Percentiles rank a stretch among this genome's conserved stretches.
Evolutionary conservation across 352 stramenopile species (phyloP).

Genomic region (Phytophthora citricola): DNA sequence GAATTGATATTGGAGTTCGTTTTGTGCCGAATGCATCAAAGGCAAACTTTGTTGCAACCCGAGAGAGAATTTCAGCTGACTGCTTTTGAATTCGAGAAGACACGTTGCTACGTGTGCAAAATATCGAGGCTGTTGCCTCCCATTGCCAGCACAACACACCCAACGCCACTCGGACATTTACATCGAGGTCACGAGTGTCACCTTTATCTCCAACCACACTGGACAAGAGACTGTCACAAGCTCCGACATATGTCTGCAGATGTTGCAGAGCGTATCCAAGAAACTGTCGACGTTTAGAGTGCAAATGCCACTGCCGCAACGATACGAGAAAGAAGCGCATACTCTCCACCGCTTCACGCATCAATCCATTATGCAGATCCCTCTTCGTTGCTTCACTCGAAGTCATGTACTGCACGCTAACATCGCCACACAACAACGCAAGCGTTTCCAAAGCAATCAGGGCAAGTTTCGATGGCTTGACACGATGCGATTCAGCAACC

Average conservation of each 20-base stretch:
- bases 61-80: constrained; percentile 9
- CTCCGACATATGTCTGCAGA: constrained; percentile 33
- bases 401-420: constrained; percentile 27
- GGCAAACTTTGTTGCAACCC: constrained; percentile 14
- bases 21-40: background rate
- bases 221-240: constrained; percentile 24
- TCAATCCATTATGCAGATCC: background rate
- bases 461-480: constrained; percentile 64
- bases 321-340: constrained; percentile 21
- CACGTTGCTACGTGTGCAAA: constrained; percentile 56
- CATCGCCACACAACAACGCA: constrained; percentile 43
- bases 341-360: constrained; percentile 21
- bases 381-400: constrained; percentile 15
- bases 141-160: constrained; percentile 73
- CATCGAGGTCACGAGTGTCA: background rate
- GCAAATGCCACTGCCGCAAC: constrained; percentile 34
- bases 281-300: constrained; percentile 36
- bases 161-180: constrained; percentile 9
- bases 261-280: constrained; percentile 32
- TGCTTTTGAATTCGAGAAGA: constrained; percentile 37
- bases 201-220: background rate
- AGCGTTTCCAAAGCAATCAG: constrained; percentile 63
- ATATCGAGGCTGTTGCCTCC: constrained; percentile 46
- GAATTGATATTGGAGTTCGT: background rate
- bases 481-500: constrained; percentile 24